Evolutionary conservation across 345 rosid species (phyloP).

Genomic region (Linum trigynum): DNA sequence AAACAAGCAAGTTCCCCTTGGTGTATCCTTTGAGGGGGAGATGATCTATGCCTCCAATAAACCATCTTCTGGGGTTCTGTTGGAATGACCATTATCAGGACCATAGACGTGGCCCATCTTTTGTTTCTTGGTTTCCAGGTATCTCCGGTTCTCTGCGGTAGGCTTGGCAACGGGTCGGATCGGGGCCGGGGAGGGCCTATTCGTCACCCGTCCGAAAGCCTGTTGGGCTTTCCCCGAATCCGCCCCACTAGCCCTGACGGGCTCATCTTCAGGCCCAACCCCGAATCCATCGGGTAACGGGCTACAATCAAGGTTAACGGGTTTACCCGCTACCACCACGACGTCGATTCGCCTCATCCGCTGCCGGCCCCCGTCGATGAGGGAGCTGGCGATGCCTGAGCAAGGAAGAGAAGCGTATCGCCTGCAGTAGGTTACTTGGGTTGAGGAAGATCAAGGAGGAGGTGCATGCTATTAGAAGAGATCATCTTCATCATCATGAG

Average conservation of each 20-base stretch:
- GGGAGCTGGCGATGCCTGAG: background rate
- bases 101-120: constrained; percentile 81
- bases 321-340: background rate
- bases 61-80: background rate
- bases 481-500: background rate
- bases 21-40: too few species aligned
- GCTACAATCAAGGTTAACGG: too few species aligned
- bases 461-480: background rate
- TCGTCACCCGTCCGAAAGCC: too few species aligned
- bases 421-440: background rate
- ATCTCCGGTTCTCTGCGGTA: constrained; percentile 64
- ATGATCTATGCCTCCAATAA: background rate
- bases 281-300: too few species aligned
- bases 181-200: too few species aligned
- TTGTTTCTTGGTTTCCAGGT: constrained; percentile 57
- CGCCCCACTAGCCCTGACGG: too few species aligned
- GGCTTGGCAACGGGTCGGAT: too few species aligned
- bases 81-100: background rate
- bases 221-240: too few species aligned
- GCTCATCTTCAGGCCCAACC: too few species aligned
- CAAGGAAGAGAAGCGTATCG: background rate
- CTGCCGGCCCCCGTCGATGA: background rate
- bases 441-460: background rate
- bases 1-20: too few species aligned
- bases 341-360: background rate